Base-by-base conservation (phyloP, 2,329 filamentous ascomycete species). In the Cercospora zeae-maydis region DNA sequence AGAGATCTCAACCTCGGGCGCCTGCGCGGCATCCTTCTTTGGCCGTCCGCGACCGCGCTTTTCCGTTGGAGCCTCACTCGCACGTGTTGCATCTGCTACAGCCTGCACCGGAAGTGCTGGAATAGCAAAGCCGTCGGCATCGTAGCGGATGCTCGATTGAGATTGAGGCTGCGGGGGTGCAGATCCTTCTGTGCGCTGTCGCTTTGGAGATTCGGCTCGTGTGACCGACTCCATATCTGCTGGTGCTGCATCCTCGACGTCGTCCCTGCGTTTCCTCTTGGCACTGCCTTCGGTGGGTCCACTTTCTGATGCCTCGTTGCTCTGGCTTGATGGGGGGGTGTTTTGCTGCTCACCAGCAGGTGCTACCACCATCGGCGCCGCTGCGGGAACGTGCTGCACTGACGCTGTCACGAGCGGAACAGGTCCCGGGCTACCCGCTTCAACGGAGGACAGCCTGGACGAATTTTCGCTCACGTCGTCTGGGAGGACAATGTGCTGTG, bases 111-210 rank as follows among this genome's bases (percentile, higher is more conserved):
- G 65, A 19, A 73, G 58, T 13, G 70, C 71, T 8, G 77, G 77
- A 9, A 79, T 78, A 5, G 71, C 73, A 62, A 79, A 80, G 14
- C 77, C 78, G 58, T 80, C 78, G 7, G 73, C 74, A 63, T 79
- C 78, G 39, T 72, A 70, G 21, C 76, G 76, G 24, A 30, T 54
- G 30, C 33, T 49, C 33, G 64, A 37, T 33, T 49, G 36, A 11
- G 58, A 16, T 47, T 57, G 34, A 27, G 21, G 33, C 24, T 49
- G 58, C 30, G 49, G 27, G 5, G 36, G 16, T 16, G 37, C 39
- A 36, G 58, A 47, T 19, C 49, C 51, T 33, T 51, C 56, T 51
- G 47, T 62, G 14, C 66, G 63, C 30, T 59, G 65, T 47, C 64
- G 67, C 63, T 71, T 74, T 45, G 64, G 61, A 10, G 59, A 62